Conservation (phyloP, 1,284 basidiomycete species). For the Trametes polyzona region DNA sequence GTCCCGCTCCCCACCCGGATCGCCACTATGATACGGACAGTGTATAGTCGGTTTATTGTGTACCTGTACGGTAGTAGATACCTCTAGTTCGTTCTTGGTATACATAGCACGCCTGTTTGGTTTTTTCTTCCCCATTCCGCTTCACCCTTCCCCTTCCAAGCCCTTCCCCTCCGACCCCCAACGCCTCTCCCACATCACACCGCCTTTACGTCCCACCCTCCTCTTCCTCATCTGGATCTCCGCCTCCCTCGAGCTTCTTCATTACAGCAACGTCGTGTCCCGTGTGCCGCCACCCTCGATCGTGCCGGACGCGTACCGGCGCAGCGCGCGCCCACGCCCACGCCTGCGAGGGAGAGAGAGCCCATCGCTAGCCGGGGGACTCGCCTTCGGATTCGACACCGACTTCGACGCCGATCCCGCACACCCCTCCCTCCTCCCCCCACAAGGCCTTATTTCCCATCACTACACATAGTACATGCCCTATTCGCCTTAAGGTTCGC, state of each 20-base stretch:
- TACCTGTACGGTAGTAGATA: constrained; percentile 28
- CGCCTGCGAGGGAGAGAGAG: no score
- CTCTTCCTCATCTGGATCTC: constrained; percentile 10
- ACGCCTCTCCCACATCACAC: no score
- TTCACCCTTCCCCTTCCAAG: background rate
- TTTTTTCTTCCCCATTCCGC: constrained; percentile 6
- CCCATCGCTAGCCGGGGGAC: no score
- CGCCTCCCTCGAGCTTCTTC: background rate
- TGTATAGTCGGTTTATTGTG: constrained; percentile 29
- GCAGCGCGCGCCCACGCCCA: background rate
- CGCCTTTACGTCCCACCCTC: no score
- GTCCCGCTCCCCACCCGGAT: constrained; percentile 11
- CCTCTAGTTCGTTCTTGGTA: constrained; percentile 27
- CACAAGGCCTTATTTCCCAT: background rate
- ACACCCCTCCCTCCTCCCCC: background rate
- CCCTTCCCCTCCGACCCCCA: background rate
- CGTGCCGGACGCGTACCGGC: background rate
- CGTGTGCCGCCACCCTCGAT: background rate
- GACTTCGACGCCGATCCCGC: background rate
- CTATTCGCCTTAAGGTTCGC: constrained; percentile 9
- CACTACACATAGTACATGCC: constrained; percentile 23
- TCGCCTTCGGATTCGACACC: no score
- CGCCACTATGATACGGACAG: constrained; percentile 24
- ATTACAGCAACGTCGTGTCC: background rate
- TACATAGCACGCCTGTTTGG: constrained; percentile 24